phyloP scores from a whole-genome alignment of 192 early-diverging fungal species.

The Coemansia sp. region DNA sequence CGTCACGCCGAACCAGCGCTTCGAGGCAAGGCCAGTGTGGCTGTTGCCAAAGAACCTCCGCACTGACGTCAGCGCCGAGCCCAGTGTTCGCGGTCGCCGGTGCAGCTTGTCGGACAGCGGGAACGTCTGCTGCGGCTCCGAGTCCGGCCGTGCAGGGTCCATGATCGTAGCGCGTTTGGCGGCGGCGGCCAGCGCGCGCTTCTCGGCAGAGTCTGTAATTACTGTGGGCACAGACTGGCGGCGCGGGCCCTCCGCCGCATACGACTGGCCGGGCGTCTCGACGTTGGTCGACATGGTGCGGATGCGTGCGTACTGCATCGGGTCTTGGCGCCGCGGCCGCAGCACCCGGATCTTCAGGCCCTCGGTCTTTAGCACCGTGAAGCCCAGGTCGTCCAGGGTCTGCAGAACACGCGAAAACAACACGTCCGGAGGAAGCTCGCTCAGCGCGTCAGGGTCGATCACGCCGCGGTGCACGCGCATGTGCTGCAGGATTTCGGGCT shows the following conservation, averaged over 20 bases:
- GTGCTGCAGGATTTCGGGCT: conserved; percentile 56
- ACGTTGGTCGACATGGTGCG: conserved; percentile 44
- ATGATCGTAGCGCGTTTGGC: conserved; percentile 51
- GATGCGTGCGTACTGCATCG: conserved; percentile 10
- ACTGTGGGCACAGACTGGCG: conserved; percentile 50
- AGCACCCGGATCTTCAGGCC: conserved; percentile 51
- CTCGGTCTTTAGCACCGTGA: conserved; percentile 49
- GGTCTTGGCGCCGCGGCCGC: conserved; percentile 34
- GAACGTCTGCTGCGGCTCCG: conserved; percentile 23
- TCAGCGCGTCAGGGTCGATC: conserved; percentile 68
- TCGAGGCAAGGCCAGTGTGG: conserved; percentile 14
- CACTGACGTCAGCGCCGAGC: conserved; percentile 49
- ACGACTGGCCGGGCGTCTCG: conserved; percentile 9
- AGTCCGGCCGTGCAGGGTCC: conserved; percentile 30
- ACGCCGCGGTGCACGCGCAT: conserved; percentile 73
- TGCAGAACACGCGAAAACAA: conserved; percentile 67
- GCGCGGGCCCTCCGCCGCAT: conserved; percentile 28
- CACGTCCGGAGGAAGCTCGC: conserved; percentile 63
- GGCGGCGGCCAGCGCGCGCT: conserved; percentile 25
- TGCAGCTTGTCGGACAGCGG: conserved; percentile 27
- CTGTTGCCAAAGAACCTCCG: conserved; percentile 42
- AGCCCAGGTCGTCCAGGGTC: conserved; percentile 53
- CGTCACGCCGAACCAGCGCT: conserved; percentile 44
- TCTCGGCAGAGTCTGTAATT: conserved; percentile 9
- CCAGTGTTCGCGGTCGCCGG: conserved; percentile 39